phyloP scores from a whole-genome alignment of 2,329 filamentous ascomycete species.

The Didymella segeticola region DNA sequence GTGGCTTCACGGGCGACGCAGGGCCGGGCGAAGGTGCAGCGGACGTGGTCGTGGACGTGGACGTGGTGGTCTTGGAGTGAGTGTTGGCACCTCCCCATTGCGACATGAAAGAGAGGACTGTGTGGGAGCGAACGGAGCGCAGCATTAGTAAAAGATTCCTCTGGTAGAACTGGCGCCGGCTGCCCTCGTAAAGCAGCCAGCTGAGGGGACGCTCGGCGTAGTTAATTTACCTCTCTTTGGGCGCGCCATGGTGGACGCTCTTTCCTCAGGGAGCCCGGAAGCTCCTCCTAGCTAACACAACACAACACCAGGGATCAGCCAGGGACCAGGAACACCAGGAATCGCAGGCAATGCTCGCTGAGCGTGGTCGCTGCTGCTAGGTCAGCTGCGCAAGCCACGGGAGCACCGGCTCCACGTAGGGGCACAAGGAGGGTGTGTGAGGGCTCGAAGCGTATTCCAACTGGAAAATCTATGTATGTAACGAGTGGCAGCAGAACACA shows the following conservation, averaged over 20 bases:
- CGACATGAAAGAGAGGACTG: constrained; percentile 90
- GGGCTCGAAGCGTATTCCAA: constrained; percentile 5
- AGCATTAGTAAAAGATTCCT: constrained; percentile 35
- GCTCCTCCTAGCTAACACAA: constrained; percentile 8
- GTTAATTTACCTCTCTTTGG: constrained; percentile 46
- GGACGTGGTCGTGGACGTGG: constrained; percentile 28
- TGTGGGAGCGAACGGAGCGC: constrained; percentile 29
- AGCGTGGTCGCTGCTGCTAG: constrained; percentile 23
- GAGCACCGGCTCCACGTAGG: constrained; percentile 31
- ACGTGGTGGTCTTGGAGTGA: constrained; percentile 34
- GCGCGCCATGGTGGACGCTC: constrained; percentile 41
- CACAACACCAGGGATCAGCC: no score
- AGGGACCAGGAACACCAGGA: constrained; percentile 17
- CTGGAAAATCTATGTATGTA: constrained; percentile 19
- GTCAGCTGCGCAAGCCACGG: constrained; percentile 43
- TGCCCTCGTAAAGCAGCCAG: constrained; percentile 15
- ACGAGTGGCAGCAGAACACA: constrained; percentile 34
- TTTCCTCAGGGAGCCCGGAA: constrained; percentile 20
- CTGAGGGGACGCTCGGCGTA: constrained; percentile 5
- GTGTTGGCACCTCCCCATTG: constrained; percentile 66
- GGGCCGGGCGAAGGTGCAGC: constrained; percentile 40
- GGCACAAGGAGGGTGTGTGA: constrained; percentile 9
- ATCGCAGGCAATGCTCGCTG: constrained; percentile 19
- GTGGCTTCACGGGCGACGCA: constrained; percentile 41
- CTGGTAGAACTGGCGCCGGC: constrained; percentile 5